These are phyloP conservation scores for Takakia lepidozioides DNA, from an alignment of 225 moss, liverwort and hornwort genomes.

Conservation along the genomic window DNA sequence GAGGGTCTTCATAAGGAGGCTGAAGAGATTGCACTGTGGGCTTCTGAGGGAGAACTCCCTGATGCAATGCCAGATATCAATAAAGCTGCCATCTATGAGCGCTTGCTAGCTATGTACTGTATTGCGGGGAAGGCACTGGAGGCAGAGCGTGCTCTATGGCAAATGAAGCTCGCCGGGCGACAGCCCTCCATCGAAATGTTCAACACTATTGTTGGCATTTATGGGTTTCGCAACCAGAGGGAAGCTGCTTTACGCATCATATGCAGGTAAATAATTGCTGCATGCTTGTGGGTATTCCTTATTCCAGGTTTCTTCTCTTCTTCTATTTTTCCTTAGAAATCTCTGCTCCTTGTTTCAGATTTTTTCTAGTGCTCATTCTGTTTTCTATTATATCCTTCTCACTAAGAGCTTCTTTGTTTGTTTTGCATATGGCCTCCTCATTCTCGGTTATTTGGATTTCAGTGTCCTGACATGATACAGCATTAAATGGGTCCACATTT, in stretches of 20 bases:
- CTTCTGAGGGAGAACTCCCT: conserved; percentile 43
- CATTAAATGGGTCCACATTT: no score
- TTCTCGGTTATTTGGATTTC: no score
- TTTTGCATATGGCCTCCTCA: no score
- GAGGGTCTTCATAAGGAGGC: conserved; percentile 62
- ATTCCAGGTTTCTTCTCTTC: no score
- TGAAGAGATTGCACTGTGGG: conserved; percentile 75
- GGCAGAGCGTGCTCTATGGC: conserved; percentile 82
- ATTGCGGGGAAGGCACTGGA: conserved; percentile 83
- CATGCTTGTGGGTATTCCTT: no score
- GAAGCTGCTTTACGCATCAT: conserved; percentile 77
- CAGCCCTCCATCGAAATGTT: conserved; percentile 90
- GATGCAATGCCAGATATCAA: conserved; percentile 48
- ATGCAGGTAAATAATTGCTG: conserved; percentile 36
- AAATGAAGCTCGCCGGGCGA: conserved; percentile 82
- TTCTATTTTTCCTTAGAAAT: no score
- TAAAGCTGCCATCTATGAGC: conserved; percentile 80
- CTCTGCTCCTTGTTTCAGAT: no score
- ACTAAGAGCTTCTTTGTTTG: no score
- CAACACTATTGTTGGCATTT: conserved; percentile 85
- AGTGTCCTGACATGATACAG: no score
- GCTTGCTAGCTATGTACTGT: conserved; percentile 89
- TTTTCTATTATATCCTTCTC: no score
- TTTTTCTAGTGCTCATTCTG: no score
- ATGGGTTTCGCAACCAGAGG: conserved; percentile 70